Conservation (phyloP, 2,329 filamentous ascomycete species). For the Grosmannia huntii region DNA sequence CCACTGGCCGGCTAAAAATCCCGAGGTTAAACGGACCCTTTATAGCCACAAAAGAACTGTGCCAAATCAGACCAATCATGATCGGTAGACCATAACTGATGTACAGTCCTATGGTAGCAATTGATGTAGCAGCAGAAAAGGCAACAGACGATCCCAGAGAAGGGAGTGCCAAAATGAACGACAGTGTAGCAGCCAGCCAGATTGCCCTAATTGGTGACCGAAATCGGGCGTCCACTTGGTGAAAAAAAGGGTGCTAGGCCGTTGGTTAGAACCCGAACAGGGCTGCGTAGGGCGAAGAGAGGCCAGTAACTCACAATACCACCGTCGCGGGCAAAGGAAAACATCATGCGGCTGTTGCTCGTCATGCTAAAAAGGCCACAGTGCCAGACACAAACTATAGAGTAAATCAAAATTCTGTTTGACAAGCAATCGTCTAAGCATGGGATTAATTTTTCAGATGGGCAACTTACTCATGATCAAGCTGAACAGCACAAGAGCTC, state of each 20-base stretch:
- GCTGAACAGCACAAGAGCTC: constrained; percentile 40
- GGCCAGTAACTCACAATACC: constrained; percentile 26
- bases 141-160: constrained; percentile 41
- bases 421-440: not conserved
- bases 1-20: constrained; percentile 31
- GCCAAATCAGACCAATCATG: constrained; percentile 39
- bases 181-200: constrained; percentile 40
- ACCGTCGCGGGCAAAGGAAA: constrained; percentile 42
- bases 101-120: constrained; percentile 46
- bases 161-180: constrained; percentile 42
- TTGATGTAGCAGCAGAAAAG: constrained; percentile 44
- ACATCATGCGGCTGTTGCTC: constrained; percentile 46
- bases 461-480: constrained; percentile 31
- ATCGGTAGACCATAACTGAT: constrained; percentile 46
- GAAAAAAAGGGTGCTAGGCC: constrained; percentile 33
- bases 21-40: constrained; percentile 45
- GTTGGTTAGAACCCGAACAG: not conserved
- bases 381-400: constrained; percentile 43
- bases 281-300: not conserved
- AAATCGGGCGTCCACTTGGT: constrained; percentile 36
- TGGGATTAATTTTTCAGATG: not conserved
- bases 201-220: constrained; percentile 37
- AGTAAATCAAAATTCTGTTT: not conserved
- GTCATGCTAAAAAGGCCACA: constrained; percentile 47
- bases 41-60: constrained; percentile 30